A percentile compares a stretch with the other conserved stretches of the same genome.
phyloP scores from a whole-genome alignment of 257 asterid species.

The Nicotiana tabacum region DNA sequence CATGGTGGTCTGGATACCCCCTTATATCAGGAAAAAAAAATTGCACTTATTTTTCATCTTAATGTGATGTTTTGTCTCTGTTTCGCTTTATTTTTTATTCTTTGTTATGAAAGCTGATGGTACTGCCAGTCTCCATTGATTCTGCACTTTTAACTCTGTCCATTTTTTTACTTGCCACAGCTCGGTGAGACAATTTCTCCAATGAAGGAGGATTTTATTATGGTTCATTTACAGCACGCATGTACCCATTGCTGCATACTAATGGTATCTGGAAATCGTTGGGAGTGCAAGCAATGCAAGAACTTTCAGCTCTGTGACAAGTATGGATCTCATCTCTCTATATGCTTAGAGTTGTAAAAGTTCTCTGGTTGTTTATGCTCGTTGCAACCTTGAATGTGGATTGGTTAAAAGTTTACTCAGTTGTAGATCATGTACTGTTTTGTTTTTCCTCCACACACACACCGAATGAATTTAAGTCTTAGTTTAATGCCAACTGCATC shows the following conservation, averaged over 20 bases:
- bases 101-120: not conserved
- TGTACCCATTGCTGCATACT: slow-evolving; percentile 88
- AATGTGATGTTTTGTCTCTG: not conserved
- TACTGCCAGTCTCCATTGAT: not conserved
- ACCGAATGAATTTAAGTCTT: not conserved
- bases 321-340: slow-evolving; percentile 35
- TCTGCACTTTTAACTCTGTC: not conserved
- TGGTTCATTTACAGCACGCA: slow-evolving; percentile 93
- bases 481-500: not conserved
- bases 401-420: not conserved
- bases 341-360: slow-evolving; percentile 5
- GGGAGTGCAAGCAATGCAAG: slow-evolving; percentile 89
- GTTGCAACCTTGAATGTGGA: slow-evolving; percentile 3
- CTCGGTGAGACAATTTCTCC: slow-evolving; percentile 94
- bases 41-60: not conserved
- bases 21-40: not conserved
- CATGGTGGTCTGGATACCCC: not conserved
- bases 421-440: not conserved
- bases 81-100: not conserved
- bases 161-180: slow-evolving; percentile 26
- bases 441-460: not conserved
- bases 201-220: slow-evolving; percentile 98
- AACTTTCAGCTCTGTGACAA: slow-evolving; percentile 81
- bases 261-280: slow-evolving; percentile 83
- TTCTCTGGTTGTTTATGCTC: not conserved